phyloP scores from a whole-genome alignment of 768 basidiomycete species.

The Psilocybe sp. region DNA sequence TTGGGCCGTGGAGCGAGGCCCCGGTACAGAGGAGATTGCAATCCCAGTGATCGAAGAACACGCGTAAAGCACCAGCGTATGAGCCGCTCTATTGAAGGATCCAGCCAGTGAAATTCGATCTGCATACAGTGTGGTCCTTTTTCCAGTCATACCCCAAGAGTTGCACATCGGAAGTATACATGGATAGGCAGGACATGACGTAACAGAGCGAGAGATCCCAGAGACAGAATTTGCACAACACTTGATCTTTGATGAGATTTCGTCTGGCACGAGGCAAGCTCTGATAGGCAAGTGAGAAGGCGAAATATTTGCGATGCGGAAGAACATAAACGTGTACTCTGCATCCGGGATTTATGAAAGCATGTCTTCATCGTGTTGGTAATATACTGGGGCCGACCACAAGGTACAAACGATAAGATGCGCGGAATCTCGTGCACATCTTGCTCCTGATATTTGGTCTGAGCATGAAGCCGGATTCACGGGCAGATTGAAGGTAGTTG shows the following conservation, averaged over 20 bases:
- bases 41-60: conserved; percentile 67
- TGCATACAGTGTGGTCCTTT: conserved; percentile 14
- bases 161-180: conserved; percentile 20
- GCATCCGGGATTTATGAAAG: conserved; percentile 65
- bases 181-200: conserved; percentile 15
- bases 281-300: conserved; percentile 57
- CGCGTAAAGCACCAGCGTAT: conserved; percentile 54
- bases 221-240: conserved; percentile 26
- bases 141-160: neutral
- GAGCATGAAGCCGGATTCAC: conserved; percentile 10
- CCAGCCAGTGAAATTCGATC: conserved; percentile 23
- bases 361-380: conserved; percentile 66
- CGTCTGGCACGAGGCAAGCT: conserved; percentile 40
- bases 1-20: conserved; percentile 71
- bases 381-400: conserved; percentile 52
- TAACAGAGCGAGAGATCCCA: conserved; percentile 16
- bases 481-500: conserved; percentile 11
- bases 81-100: conserved; percentile 32
- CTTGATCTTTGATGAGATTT: conserved; percentile 26
- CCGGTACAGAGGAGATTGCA: conserved; percentile 50
- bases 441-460: conserved; percentile 1
- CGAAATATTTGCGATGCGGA: conserved; percentile 42
- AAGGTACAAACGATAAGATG: conserved; percentile 52
- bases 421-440: neutral
- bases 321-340: conserved; percentile 59